Evolutionary conservation across 2,329 filamentous ascomycete species (phyloP).

Genomic region (Diaporthe destruens): DNA sequence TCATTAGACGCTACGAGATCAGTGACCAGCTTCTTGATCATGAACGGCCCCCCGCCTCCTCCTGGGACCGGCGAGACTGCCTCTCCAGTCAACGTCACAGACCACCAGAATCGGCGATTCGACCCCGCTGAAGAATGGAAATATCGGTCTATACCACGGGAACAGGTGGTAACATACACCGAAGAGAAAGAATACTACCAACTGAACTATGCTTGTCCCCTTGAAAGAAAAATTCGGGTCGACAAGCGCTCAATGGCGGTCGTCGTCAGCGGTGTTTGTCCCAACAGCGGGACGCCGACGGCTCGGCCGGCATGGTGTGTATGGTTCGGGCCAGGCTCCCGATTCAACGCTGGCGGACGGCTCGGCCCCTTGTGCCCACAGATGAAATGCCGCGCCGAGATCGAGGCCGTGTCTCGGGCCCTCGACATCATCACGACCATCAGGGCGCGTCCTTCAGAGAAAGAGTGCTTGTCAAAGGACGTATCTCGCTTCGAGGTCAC

Average conservation of each 20-base stretch:
- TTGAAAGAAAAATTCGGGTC: not conserved
- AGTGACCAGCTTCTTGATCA: not conserved
- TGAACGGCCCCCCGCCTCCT: constrained; percentile 1
- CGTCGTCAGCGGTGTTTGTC: constrained; percentile 46
- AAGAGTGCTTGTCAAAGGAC: too few relatives aligned
- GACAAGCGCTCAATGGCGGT: constrained; percentile 43
- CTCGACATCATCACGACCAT: constrained; percentile 38
- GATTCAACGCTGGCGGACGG: constrained; percentile 42
- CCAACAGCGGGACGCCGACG: constrained; percentile 42
- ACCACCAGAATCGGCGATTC: constrained; percentile 7
- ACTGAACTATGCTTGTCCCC: not conserved
- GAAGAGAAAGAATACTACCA: constrained; percentile 8
- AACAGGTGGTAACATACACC: constrained; percentile 9
- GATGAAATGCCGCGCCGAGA: constrained; percentile 43
- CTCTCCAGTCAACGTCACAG: not conserved
- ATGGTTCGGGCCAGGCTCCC: constrained; percentile 46
- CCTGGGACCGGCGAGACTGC: not conserved
- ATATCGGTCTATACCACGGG: not conserved
- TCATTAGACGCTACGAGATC: not conserved
- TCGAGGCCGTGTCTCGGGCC: constrained; percentile 43
- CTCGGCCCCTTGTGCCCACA: constrained; percentile 36
- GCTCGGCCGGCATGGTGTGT: constrained; percentile 46
- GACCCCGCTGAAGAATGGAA: constrained; percentile 6
- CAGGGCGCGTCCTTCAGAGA: not conserved
- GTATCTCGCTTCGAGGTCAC: constrained; percentile 22